Evolutionary conservation across 2,329 filamentous ascomycete species (phyloP), one percentile per base, ranked within the genome.

Genomic region (Blastomyces parvus): DNA sequence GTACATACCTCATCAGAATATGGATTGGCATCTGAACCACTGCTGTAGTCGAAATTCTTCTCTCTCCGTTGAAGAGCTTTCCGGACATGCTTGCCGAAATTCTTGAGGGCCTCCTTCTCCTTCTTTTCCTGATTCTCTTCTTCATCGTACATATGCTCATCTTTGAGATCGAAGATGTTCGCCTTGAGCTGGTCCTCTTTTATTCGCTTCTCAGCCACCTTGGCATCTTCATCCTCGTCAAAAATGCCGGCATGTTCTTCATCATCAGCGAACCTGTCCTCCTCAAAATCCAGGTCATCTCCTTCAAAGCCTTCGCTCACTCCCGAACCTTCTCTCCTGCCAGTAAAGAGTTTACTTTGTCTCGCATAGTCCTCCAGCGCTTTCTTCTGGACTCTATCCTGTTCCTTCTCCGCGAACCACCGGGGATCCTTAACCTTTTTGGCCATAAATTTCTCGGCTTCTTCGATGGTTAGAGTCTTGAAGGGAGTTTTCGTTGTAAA

Each of bases 31-130:
- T 81, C 79, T 60, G 82, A 83, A 60, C 90, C 89, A 67, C 86
- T 88, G 70, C 90, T 89, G 71, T 96, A 96, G 66, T 94, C 89
- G 67, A 86, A 87, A 68, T 95, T 90, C 74, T 90, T 89, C 76
- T 97, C 94, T 61, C 90, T 84, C 77, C 89, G 93, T 69, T 88
- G 86, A 13, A 97, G 81, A 13, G 88, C 86, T 76, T 95, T 96
- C 64, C 89, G 86, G 5, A 91, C 83, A 56, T 84, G 81, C 74
- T 93, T 95, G 65, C 91, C 89, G 63, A 88, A 82, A 66, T 86
- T 84, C 73, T 86, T 89, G 66, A 85, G 80, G 65, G 85, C 82
- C 64, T 89, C 83, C 67, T 88, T 87, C 68, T 89, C 88, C 62
- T 76, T 77, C 67, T 80, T 79, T 70, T 86, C 84, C 68, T 84